phyloP scores from a whole-genome alignment of 345 rosid species.

The Carallia brachiata region DNA sequence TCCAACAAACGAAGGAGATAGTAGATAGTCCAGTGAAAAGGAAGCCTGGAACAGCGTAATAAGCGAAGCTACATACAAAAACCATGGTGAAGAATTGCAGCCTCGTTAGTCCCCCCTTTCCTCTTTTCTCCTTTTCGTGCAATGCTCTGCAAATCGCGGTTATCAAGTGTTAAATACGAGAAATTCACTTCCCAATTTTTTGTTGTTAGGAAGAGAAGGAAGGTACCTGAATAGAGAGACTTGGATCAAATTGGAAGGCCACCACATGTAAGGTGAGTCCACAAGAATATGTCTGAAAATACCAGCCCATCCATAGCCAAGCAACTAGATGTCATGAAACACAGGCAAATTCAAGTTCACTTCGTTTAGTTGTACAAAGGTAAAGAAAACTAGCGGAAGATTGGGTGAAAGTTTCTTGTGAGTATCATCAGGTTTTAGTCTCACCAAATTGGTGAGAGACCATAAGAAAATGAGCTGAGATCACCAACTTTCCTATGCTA shows the following conservation, averaged over 20 bases:
- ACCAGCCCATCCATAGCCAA: conserved; percentile 91
- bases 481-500: not conserved
- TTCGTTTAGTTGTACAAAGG: no score
- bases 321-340: conserved; percentile 39
- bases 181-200: not conserved
- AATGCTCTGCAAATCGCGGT: conserved; percentile 46
- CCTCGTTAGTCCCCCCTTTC: conserved; percentile 48
- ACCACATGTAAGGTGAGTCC: conserved; percentile 91
- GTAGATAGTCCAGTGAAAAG: conserved; percentile 65
- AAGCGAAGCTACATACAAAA: conserved; percentile 59
- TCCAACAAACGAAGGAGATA: conserved; percentile 68
- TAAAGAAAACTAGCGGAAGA: no score
- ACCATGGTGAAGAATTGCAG: conserved; percentile 67
- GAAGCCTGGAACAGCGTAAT: conserved; percentile 68
- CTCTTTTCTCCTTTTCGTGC: conserved; percentile 59
- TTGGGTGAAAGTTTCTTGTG: no score
- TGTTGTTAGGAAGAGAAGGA: not conserved
- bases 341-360: no score
- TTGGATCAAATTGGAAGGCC: conserved; percentile 82
- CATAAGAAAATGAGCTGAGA: no score
- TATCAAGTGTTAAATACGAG: no score
- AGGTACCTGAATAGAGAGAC: conserved; percentile 75
- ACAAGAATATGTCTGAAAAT: conserved; percentile 63
- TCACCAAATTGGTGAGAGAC: not conserved
- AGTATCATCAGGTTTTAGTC: not conserved